A percentile compares a stretch with the other conserved stretches of the same genome.
phyloP scores from a whole-genome alignment of 1,284 basidiomycete species.

The Pascua sp. region DNA sequence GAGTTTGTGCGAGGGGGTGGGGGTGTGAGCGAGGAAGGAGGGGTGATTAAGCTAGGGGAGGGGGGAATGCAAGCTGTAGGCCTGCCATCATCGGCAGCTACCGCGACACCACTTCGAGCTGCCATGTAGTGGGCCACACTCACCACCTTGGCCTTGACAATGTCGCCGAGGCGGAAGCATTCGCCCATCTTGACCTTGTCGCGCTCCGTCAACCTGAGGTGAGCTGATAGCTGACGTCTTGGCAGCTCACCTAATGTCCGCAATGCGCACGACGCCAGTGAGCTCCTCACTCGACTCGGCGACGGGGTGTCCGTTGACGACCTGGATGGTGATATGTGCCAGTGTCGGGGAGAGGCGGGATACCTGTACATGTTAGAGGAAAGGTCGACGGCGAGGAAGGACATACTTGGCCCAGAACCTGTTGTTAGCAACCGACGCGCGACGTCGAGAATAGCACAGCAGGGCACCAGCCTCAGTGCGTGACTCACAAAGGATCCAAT shows the following conservation, averaged over 20 bases:
- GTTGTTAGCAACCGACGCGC: not conserved
- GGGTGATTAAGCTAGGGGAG: not conserved
- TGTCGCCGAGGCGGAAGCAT: conserved; percentile 93
- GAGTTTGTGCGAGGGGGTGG: not conserved
- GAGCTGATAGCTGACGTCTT: not conserved
- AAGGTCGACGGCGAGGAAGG: conserved; percentile 1
- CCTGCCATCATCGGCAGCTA: not conserved
- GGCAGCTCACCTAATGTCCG: conserved; percentile 68
- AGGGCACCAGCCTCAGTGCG: too few relatives aligned
- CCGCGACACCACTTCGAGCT: too few relatives aligned
- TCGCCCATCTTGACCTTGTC: conserved; percentile 90
- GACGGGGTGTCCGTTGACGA: conserved; percentile 85
- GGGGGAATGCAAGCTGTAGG: not conserved
- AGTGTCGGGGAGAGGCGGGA: conserved; percentile 83
- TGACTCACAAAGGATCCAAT: conserved; percentile 44
- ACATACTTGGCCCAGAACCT: conserved; percentile 43
- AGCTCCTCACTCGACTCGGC: conserved; percentile 83
- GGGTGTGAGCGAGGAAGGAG: too few relatives aligned
- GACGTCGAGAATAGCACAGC: not conserved
- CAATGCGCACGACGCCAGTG: conserved; percentile 81
- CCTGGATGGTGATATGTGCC: conserved; percentile 79
- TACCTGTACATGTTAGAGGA: conserved; percentile 53
- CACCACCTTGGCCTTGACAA: conserved; percentile 88
- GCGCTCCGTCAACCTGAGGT: conserved; percentile 68
- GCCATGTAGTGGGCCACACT: conserved; percentile 42